Evolutionary conservation across 768 basidiomycete species (phyloP).

Genomic region (Panus rudis): DNA sequence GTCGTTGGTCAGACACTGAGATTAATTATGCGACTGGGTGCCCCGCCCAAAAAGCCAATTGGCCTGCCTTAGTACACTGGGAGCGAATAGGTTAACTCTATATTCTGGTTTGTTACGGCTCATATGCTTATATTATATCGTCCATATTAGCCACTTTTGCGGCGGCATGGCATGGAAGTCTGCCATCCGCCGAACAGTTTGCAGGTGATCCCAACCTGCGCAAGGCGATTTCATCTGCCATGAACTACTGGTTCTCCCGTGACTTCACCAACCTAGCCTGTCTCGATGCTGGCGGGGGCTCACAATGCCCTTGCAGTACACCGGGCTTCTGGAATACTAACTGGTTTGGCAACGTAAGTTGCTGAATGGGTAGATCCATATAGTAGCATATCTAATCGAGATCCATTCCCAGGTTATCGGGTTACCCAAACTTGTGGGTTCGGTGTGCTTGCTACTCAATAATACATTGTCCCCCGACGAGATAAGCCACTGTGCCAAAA

Average conservation of each 20-base stretch:
- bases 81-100: slow-evolving; percentile 17
- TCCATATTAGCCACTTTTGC: slow-evolving; percentile 41
- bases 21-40: slow-evolving; percentile 62
- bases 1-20: slow-evolving; percentile 44
- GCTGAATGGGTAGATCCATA: not conserved
- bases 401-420: slow-evolving; percentile 40
- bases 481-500: slow-evolving; percentile 38
- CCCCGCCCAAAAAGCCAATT: slow-evolving; percentile 54
- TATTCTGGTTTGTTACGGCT: not conserved
- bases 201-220: slow-evolving; percentile 33
- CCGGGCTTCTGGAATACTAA: slow-evolving; percentile 52
- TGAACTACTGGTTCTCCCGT: slow-evolving; percentile 56
- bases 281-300: slow-evolving; percentile 45
- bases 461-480: slow-evolving; percentile 37
- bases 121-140: not conserved
- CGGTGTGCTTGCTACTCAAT: slow-evolving; percentile 49
- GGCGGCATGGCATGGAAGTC: slow-evolving; percentile 50
- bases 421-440: slow-evolving; percentile 47
- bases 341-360: slow-evolving; percentile 52
- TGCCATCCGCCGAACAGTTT: slow-evolving; percentile 32
- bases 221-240: slow-evolving; percentile 37
- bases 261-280: slow-evolving; percentile 51
- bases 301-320: slow-evolving; percentile 48
- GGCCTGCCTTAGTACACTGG: slow-evolving; percentile 61
- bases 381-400: not conserved